phyloP scores from a whole-genome alignment of 2,329 filamentous ascomycete genomes.

The Ophiostoma novo-ulmi region DNA sequence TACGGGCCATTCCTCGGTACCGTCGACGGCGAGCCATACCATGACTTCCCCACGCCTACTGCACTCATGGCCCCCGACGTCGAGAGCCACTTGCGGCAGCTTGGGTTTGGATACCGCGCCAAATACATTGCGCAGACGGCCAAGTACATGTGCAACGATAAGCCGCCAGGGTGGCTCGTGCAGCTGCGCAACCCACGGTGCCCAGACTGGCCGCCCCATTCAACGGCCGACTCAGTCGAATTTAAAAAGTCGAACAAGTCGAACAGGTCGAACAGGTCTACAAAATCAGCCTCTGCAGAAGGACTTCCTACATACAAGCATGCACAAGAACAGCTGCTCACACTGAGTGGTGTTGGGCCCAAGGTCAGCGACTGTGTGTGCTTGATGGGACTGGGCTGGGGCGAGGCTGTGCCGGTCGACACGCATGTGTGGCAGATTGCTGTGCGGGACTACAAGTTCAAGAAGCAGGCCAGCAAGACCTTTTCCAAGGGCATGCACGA shows the following conservation, averaged over 20 bases:
- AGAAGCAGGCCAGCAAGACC: slow-evolving; percentile 61
- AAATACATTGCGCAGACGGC: slow-evolving; percentile 90
- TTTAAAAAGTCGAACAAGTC: background rate
- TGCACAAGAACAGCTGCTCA: slow-evolving; percentile 74
- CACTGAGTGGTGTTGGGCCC: slow-evolving; percentile 82
- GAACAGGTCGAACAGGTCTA: background rate
- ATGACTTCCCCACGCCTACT: slow-evolving; percentile 24
- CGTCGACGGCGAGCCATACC: slow-evolving; percentile 54
- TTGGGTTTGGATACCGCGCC: slow-evolving; percentile 92
- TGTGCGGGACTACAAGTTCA: slow-evolving; percentile 86
- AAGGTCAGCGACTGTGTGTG: slow-evolving; percentile 97
- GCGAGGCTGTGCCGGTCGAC: slow-evolving; percentile 89
- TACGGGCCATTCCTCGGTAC: slow-evolving; percentile 75
- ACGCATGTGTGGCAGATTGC: slow-evolving; percentile 99
- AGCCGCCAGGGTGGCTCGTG: slow-evolving; percentile 69
- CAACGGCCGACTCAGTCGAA: background rate
- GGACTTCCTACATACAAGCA: slow-evolving; percentile 52
- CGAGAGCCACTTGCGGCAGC: slow-evolving; percentile 69
- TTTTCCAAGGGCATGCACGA: slow-evolving; percentile 74
- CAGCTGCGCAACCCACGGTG: slow-evolving; percentile 71
- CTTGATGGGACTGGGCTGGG: slow-evolving; percentile 93
- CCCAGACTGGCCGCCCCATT: slow-evolving; percentile 45
- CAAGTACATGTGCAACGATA: slow-evolving; percentile 61
- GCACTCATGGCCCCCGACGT: slow-evolving; percentile 69
- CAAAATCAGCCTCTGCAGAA: background rate